Evolutionary conservation across 2,329 filamentous ascomycete species (phyloP), one percentile per base, ranked within the genome.

Genomic region (Trichothecium sympodiale): DNA sequence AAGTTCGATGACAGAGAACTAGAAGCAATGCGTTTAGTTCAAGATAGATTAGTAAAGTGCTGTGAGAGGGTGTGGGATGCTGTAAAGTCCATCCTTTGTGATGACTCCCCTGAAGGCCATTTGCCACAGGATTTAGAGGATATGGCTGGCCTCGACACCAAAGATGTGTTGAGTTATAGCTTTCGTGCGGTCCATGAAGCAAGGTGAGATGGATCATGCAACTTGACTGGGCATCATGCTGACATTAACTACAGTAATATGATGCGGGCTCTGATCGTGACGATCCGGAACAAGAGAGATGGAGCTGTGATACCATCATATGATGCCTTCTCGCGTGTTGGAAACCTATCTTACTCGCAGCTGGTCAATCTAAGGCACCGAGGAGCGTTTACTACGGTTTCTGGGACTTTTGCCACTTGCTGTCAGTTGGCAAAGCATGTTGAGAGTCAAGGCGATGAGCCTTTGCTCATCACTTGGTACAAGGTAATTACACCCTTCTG

Each of bases 101-200:
- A 94, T 43, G 91, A 95, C 57, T 94, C 91, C 1, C 91, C 93
- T 0, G 91, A 98, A 59, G 89, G 89, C 0, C 80, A 91, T 54
- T 64, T 85, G 4, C 81, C 80, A 0, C 77, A 88, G 35, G 83
- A 89, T 17, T 56, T 85, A n/a, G 75, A 83, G 36, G 79, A 82
- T 25, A 62, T 74, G 13, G 71, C 80, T 4, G 82, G 79, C 1
- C 67, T 86, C 3, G 80, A 83, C 35, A 87, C 86, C 1, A 96
- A 95, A 52, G 86, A 93, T 47, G 71, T 94, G 14, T 60, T 98
- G 32, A 96, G 89, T 44, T 98, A 91, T 55, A 94, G 87, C 42
- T 98, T 94, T 71, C 77, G 91, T 47, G 85, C 87, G 5, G 68
- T 95, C n/a, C 89, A 94, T 42, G 91, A 98, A 59, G 85, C 88